Evolutionary conservation across 805 yeast genomes (phyloP).

Genomic region (Kodamaea laetipori): DNA sequence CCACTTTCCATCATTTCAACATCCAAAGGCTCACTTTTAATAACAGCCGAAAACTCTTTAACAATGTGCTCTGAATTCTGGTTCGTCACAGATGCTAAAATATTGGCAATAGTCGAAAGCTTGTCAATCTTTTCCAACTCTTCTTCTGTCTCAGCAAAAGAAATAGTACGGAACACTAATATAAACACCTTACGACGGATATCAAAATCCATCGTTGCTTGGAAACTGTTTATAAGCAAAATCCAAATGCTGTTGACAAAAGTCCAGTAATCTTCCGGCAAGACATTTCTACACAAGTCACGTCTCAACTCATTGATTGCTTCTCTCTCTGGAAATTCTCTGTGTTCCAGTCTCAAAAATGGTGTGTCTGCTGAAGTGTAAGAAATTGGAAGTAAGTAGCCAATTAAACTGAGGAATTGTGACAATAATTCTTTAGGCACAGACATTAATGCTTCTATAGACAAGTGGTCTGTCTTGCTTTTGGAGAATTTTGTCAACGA

Average conservation of each 20-base stretch:
- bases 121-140: slow-evolving; percentile 33
- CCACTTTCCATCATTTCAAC: slow-evolving; percentile 15
- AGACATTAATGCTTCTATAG: slow-evolving; percentile 73
- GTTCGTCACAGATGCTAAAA: slow-evolving; percentile 63
- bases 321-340: slow-evolving; percentile 24
- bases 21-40: slow-evolving; percentile 12
- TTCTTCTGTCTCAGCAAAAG: slow-evolving; percentile 30
- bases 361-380: slow-evolving; percentile 33
- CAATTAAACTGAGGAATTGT: slow-evolving; percentile 56
- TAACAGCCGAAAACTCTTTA: slow-evolving; percentile 10
- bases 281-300: slow-evolving; percentile 29
- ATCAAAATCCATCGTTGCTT: slow-evolving; percentile 69
- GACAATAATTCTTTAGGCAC: slow-evolving; percentile 67
- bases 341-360: slow-evolving; percentile 25
- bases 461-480: slow-evolving; percentile 25
- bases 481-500: slow-evolving; percentile 56
- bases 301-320: slow-evolving; percentile 34
- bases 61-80: slow-evolving; percentile 44
- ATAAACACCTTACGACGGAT: slow-evolving; percentile 60
- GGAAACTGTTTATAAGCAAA: slow-evolving; percentile 61
- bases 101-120: slow-evolving; percentile 41
- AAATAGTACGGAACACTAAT: slow-evolving; percentile 53
- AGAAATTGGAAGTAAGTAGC: slow-evolving; percentile 56
- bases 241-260: slow-evolving; percentile 54
- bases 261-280: slow-evolving; percentile 23